Evolutionary conservation across 139 green algal species (phyloP).

Genomic region (Tetraselmis chui): DNA sequence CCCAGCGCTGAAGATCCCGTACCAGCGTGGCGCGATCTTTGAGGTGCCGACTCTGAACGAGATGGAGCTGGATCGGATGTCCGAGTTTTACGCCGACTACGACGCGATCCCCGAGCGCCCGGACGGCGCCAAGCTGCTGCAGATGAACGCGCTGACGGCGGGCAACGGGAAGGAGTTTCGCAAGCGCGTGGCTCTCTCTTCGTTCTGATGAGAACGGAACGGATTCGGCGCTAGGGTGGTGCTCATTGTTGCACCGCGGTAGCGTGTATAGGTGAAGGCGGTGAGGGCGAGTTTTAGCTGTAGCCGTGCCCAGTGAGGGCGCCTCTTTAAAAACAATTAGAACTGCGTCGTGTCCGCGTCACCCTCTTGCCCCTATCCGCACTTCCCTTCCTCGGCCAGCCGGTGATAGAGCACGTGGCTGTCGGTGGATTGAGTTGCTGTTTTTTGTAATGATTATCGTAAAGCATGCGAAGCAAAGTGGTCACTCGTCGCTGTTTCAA

Average conservation of each 20-base stretch:
- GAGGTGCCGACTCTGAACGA: slow-evolving; percentile 5
- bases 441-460: no score
- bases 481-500: no score
- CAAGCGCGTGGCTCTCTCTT: slow-evolving; percentile 2
- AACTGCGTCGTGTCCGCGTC: no score
- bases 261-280: no score
- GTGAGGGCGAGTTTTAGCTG: no score
- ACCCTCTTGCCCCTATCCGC: no score
- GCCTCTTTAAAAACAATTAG: no score
- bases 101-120: neutral
- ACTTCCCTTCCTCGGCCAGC: no score
- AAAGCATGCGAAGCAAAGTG: no score
- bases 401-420: no score
- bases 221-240: slow-evolving; percentile 2
- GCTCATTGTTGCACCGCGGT: slow-evolving; percentile 15
- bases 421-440: no score
- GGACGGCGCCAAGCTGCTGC: neutral
- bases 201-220: neutral
- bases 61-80: neutral
- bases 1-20: slow-evolving; percentile 12
- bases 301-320: no score
- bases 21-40: neutral
- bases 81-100: slow-evolving; percentile 3
- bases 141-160: slow-evolving; percentile 4
- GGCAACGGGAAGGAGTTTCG: slow-evolving; percentile 30